Percentiles rank a stretch among this genome's conserved stretches.
Conservation (phyloP, 192 early-diverging fungal genomes). For the Phlyctochytrium arcticum region DNA sequence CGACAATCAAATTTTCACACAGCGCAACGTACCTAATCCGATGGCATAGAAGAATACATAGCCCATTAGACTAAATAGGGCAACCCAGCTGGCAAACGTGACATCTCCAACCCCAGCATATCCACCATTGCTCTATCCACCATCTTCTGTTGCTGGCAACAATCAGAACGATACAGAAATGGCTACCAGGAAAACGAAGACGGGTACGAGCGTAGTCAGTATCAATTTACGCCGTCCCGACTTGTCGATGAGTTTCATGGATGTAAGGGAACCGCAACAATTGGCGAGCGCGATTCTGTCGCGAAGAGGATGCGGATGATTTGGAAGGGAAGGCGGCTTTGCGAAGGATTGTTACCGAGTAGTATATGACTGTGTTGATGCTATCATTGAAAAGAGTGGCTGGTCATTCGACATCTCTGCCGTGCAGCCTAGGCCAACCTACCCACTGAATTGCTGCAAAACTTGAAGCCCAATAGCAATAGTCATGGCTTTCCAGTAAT, state of each 20-base stretch:
- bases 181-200: background rate
- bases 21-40: background rate
- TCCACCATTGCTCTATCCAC: background rate
- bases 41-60: constrained; percentile 7
- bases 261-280: background rate
- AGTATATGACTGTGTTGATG: constrained; percentile 9
- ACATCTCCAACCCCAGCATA: background rate
- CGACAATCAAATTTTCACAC: too few species aligned
- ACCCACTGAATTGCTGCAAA: constrained; percentile 13
- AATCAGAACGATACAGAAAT: background rate
- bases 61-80: background rate
- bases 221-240: background rate
- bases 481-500: background rate
- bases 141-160: background rate
- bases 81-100: background rate
- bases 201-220: background rate
- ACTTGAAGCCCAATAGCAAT: constrained; percentile 5
- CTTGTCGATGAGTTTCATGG: constrained; percentile 2
- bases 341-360: constrained; percentile 8
- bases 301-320: constrained; percentile 7
- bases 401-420: background rate
- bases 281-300: constrained; percentile 5
- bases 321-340: background rate
- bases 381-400: background rate
- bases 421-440: background rate